Evolutionary conservation across 306 rosid genomes (phyloP), one percentile per base, ranked within the genome.

Genomic region (Hippophae rhamnoides): DNA sequence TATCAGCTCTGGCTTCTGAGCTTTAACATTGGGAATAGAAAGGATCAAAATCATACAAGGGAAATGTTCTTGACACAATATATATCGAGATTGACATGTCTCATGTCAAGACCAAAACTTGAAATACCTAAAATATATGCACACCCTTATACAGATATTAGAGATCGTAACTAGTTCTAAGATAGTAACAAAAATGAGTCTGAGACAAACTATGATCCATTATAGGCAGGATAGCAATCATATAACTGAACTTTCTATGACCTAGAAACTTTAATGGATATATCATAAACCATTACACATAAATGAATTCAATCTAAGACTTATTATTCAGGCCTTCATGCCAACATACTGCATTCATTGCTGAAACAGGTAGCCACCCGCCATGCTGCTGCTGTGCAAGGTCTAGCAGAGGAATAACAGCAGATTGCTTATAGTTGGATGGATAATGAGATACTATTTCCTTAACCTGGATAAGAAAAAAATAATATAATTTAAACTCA

Each of bases 331-430:
- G 47, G 42, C 7, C 48, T 54, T 8, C 70, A 31, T 14, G 56
- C 42, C 54, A 76, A 76, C 94, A 70, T 86, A 88, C 99, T 62
- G 88, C 99, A 64, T 93, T 71, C 97, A 93, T 93, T 60, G 99
- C 95, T 10, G 99, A 93, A 75, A 93, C 97, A 69, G 99, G 89
- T 8, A 93, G 89, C 99, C 99, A 93, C 13, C 97, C 99, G 47
- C 95, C 97, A 72, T 93, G 93, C 79, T 93, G 99, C 78, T 93
- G 99, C 68, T 93, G 99, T 50, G 99, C 97, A 76, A 93, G 99
- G 86, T 93, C 99, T 59, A 93, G 78, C 66, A 93, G 71, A 65
- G 97, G 95, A 74, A 93, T 93, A 69, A 82, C 95, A 8, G 95
- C 99, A 69, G 99, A 93, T 77, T 93, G 97, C 84, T 93, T 93